A percentile compares a stretch with the other conserved stretches of the same genome.
Conservation (phyloP, 139 green algal species). For the Chlorella vulgaris region DNA sequence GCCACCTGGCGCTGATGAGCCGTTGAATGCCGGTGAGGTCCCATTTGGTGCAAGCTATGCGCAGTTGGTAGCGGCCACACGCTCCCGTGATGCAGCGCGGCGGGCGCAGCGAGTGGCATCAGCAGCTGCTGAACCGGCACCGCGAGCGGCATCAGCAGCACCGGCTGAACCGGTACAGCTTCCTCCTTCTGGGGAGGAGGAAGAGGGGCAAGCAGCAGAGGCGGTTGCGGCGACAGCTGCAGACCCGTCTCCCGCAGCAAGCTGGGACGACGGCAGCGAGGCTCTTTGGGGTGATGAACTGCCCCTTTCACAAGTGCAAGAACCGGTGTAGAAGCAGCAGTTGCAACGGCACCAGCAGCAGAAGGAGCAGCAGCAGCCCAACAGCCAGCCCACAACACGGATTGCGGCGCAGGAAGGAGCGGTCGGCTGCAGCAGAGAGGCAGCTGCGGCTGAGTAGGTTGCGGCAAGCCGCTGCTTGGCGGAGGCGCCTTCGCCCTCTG, state of each 20-base stretch:
- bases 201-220: too few species aligned
- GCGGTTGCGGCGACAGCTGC: too few species aligned
- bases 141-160: not conserved
- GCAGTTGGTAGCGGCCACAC: constrained; percentile 30
- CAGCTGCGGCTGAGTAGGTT: too few species aligned
- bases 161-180: too few species aligned
- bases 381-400: not conserved
- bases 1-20: not conserved
- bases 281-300: not conserved
- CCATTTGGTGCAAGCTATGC: constrained; percentile 15
- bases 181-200: too few species aligned
- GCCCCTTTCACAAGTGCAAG: not conserved
- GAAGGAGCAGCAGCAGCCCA: constrained; percentile 10
- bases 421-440: too few species aligned
- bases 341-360: not conserved
- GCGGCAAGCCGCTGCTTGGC: too few species aligned
- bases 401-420: too few species aligned
- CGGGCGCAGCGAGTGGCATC: not conserved
- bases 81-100: constrained; percentile 14
- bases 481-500: too few species aligned
- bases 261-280: not conserved
- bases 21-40: not conserved
- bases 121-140: not conserved
- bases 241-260: not conserved
- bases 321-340: not conserved